Evolutionary conservation across 441 rosid genomes (phyloP), one percentile per base, ranked within the genome.

Genomic region (Erysimum pusillum): DNA sequence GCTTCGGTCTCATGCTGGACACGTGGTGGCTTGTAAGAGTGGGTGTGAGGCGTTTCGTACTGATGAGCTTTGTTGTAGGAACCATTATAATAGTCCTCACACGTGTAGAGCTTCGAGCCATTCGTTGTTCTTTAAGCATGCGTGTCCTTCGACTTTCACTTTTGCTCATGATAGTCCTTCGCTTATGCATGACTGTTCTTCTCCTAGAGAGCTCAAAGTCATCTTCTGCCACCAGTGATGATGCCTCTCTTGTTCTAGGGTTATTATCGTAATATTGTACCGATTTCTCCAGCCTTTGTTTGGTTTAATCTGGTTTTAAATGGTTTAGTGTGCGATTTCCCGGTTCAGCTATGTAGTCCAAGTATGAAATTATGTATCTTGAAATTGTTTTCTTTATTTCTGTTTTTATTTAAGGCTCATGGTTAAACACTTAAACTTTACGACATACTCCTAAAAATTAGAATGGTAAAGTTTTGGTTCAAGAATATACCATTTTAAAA

Each of bases 151-250:
- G 17, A 87, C 90, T 36, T 81, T 89, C 39, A 89, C 93, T 7
- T 87, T 82, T 46, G 91, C 93, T 18, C 90, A 87, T 51, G 93
- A 89, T 52, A 85, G 73, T 39, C 91, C 98, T 13, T 88, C 97
- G n/a, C 95, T 94, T 14, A 83, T 80, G 90, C 97, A 90, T 65
- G 88, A 92, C 14, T 94, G 98, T 53, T 75, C 95, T 12, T 90
- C 97, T 7, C 96, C 98, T 7, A 88, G 87, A 31, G 98, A 94
- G 85, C 97, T 94, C 25, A 94, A 94, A 81, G 90, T 94, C 38
- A 94, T 94, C 75, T 94, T 94, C 90, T 94, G 98, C 38, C 98
- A 92, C 79, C 89, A 80, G 34, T 89, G 78, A 36, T n/a, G 10
- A 22, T 8, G 13, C 20, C 9, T 20, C 13, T 63, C 38, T 48